Evolutionary conservation across 495 filamentous ascomycete species (phyloP).

Genomic region (Glonium stellatum): DNA sequence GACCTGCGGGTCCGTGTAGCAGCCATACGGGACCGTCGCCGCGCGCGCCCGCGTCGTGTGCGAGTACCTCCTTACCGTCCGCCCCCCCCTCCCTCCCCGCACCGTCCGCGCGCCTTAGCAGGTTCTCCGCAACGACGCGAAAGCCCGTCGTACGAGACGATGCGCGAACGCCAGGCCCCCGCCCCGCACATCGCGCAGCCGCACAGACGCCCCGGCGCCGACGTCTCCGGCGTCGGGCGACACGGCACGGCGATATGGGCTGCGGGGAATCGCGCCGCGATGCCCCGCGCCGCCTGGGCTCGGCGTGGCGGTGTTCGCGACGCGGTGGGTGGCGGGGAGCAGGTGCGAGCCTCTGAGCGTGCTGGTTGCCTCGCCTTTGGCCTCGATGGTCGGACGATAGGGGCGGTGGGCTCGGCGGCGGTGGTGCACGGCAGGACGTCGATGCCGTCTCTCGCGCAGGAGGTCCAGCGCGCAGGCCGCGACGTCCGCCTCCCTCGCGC

Average conservation of each 20-base stretch:
- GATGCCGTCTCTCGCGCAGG: constrained; percentile 39
- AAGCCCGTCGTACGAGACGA: constrained; percentile 51
- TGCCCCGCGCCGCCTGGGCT: constrained; percentile 33
- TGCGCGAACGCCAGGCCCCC: constrained; percentile 51
- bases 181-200: constrained; percentile 47
- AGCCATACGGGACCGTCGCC: constrained; percentile 41
- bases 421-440: constrained; percentile 33
- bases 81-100: too few species aligned
- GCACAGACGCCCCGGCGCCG: constrained; percentile 39
- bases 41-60: constrained; percentile 33
- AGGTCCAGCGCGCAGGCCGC: constrained; percentile 35
- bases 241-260: constrained; percentile 39
- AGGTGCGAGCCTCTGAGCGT: constrained; percentile 39
- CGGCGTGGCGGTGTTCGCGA: constrained; percentile 42
- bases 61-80: neutral
- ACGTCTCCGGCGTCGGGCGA: constrained; percentile 39
- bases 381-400: constrained; percentile 4
- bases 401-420: constrained; percentile 12
- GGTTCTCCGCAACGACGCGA: constrained; percentile 43
- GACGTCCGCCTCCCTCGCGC: constrained; percentile 41
- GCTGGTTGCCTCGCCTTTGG: constrained; percentile 8
- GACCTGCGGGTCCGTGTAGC: constrained; percentile 49
- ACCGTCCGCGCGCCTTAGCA: constrained; percentile 25
- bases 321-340: constrained; percentile 43
- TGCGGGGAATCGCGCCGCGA: constrained; percentile 33